Evolutionary conservation across 257 asterid species (phyloP), one percentile per base, ranked within the genome.

Genomic region (Nicotiana noctiflora): DNA sequence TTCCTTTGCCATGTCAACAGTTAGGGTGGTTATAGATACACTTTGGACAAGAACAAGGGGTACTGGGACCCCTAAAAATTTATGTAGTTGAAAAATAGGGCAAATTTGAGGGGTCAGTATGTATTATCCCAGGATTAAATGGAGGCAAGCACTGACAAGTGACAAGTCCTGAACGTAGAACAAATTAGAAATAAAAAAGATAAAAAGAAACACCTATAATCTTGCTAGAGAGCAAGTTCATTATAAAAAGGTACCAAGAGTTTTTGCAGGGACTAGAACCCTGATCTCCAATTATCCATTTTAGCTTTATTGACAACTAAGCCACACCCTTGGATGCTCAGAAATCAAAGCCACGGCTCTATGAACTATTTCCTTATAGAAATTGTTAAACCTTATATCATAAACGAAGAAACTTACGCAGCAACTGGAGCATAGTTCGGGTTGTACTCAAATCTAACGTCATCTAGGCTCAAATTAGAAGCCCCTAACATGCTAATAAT

Each of bases 391-490:
- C 59, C 21, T 12, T 46, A 19, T 21, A 72, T 46, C 60, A 72
- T 72, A 72, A 21, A 21, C 40, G 19, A 72, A 79, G 32, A 37
- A 57, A 59, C 67, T 75, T 81, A 81, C 84, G 9, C 80, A 62
- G 84, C 53, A 29, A 37, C 61, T 11, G 77, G 81, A 19, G 34
- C n/a, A 70, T 75, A 75, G 81, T 10, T 53, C 59, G 21, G 2
- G 75, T 49, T 75, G 84, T 81, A 81, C 18, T 81, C 84, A 49
- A 81, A 49, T 55, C 59, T 81, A 49, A 81, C 8, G n/a, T 75
- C 84, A 29, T 81, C 84, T 18, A 15, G 61, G 44, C 57, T 75
- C 81, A 81, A 46, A 49, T 53, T 31, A 75, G 65, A 81, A 51
- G 23, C 40, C 59, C 74, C 81, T 53, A 81, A 27, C 84, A 81